Percentiles rank a stretch among this genome's conserved stretches.
phyloP scores from a whole-genome alignment of 352 stramenopile species.

The Phytophthora sansomeana region DNA sequence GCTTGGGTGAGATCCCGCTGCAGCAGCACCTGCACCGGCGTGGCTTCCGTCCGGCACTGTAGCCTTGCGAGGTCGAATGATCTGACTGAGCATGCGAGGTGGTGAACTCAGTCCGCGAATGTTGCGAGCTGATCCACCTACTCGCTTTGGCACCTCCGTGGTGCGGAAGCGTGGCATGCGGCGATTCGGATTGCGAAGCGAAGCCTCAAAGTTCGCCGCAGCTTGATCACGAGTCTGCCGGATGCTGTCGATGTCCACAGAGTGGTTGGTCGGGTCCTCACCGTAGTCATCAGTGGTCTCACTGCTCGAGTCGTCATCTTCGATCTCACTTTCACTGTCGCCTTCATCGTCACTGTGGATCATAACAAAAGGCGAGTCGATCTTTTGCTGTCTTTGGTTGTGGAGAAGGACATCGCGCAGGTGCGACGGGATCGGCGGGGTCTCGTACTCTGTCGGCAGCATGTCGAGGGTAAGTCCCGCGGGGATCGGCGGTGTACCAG shows the following conservation, averaged over 20 bases:
- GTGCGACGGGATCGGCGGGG: constrained; percentile 47
- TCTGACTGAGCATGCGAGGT: constrained; percentile 51
- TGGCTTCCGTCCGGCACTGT: constrained; percentile 26
- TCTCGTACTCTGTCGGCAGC: constrained; percentile 50
- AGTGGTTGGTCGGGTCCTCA: constrained; percentile 32
- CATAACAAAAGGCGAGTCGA: constrained; percentile 13
- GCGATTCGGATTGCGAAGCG: constrained; percentile 38
- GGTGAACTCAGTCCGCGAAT: constrained; percentile 62
- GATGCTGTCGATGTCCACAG: constrained; percentile 53
- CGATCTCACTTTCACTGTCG: constrained; percentile 36
- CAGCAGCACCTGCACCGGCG: background rate
- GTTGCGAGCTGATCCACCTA: constrained; percentile 40
- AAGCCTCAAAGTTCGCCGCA: constrained; percentile 49
- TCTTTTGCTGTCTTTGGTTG: constrained; percentile 31
- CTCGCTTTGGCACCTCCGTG: constrained; percentile 34
- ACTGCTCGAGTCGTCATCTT: constrained; percentile 47
- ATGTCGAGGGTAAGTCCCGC: constrained; percentile 57
- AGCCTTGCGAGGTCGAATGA: constrained; percentile 41
- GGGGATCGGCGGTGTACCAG: constrained; percentile 58
- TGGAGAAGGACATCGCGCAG: constrained; percentile 34
- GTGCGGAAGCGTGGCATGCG: constrained; percentile 38
- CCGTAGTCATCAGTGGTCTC: constrained; percentile 46
- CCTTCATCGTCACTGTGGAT: constrained; percentile 33
- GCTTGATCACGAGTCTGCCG: constrained; percentile 42
- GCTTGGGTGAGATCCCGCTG: background rate